phyloP scores from a whole-genome alignment of 371 early-diverging fungal species.

The Lichtheimia ornata region DNA sequence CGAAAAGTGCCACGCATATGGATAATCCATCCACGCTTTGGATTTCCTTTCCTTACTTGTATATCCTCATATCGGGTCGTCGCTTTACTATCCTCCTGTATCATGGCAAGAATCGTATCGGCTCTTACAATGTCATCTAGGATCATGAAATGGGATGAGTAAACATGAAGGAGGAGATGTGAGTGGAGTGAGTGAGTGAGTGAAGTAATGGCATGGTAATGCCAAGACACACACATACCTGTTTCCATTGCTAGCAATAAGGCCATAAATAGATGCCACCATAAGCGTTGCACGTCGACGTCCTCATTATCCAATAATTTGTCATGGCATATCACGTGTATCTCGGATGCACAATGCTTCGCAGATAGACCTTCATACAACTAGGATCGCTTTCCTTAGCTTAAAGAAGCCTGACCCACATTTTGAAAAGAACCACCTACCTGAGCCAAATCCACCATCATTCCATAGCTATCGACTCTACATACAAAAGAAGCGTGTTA shows the following conservation, averaged over 20 bases:
- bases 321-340: conserved; percentile 4
- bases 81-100: not conserved
- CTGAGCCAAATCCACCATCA: too few relatives aligned
- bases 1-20: not conserved
- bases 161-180: too few relatives aligned
- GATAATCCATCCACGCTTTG: not conserved
- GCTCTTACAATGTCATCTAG: conserved; percentile 33
- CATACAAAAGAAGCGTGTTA: too few relatives aligned
- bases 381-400: not conserved
- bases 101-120: conserved; percentile 5
- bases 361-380: not conserved
- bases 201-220: too few relatives aligned
- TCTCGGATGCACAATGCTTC: not conserved
- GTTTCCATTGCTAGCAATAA: conserved; percentile 28
- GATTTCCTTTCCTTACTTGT: conserved; percentile 9
- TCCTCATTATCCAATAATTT: conserved; percentile 5
- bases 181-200: not conserved
- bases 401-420: too few relatives aligned
- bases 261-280: conserved; percentile 23
- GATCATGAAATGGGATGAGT: not conserved
- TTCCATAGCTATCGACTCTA: too few relatives aligned
- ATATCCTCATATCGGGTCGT: conserved; percentile 3
- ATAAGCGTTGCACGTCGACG: not conserved
- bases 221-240: conserved; percentile 15
- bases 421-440: too few relatives aligned